phyloP scores from a whole-genome alignment of 2,329 filamentous ascomycete genomes.

The Delphinella strobiligena region DNA sequence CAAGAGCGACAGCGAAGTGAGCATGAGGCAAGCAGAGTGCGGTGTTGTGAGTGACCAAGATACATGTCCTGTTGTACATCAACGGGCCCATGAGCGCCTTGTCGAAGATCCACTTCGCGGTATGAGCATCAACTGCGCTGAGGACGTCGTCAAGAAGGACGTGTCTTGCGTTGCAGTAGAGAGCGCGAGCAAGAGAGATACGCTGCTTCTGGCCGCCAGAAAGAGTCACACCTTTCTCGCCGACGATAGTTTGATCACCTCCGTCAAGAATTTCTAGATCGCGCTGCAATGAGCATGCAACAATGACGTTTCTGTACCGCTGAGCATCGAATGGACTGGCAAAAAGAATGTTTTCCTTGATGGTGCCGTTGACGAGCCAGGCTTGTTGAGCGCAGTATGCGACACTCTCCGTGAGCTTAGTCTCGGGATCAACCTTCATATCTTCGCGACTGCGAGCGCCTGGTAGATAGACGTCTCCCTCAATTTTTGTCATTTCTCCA shows the following conservation, averaged over 20 bases:
- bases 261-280: constrained; percentile 87
- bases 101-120: constrained; percentile 94
- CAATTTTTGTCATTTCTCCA: constrained; percentile 84
- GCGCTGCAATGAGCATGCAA: constrained; percentile 80
- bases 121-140: constrained; percentile 94
- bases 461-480: constrained; percentile 72
- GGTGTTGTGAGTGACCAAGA: constrained; percentile 91
- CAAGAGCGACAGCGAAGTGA: constrained; percentile 69
- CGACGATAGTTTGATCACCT: constrained; percentile 86
- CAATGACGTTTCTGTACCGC: constrained; percentile 77
- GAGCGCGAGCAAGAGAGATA: constrained; percentile 86
- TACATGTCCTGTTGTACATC: constrained; percentile 81
- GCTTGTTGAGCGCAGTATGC: constrained; percentile 95
- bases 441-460: constrained; percentile 80
- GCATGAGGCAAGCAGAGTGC: constrained; percentile 74
- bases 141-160: constrained; percentile 88
- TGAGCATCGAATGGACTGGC: constrained; percentile 64
- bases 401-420: constrained; percentile 78
- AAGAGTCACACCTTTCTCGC: constrained; percentile 92
- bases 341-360: constrained; percentile 93
- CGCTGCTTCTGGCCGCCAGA: constrained; percentile 97
- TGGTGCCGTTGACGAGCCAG: constrained; percentile 91
- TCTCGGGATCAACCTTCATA: constrained; percentile 66
- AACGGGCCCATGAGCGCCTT: constrained; percentile 81
- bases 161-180: constrained; percentile 92